Conservation (phyloP, 768 basidiomycete species). For the Lyophyllum atratum region DNA sequence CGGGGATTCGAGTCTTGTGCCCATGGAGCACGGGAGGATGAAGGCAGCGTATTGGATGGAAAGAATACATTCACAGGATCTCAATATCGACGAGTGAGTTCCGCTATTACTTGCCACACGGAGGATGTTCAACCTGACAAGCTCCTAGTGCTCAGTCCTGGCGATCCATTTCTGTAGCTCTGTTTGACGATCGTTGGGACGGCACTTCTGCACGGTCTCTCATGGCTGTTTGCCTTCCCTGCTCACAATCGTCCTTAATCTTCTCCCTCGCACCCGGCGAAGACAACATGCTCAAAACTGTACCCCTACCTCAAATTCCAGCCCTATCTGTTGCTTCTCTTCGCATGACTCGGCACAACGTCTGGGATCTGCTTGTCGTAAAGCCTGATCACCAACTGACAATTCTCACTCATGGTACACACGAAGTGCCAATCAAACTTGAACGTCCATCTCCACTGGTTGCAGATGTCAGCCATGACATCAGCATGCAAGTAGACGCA, state of each 20-base stretch:
- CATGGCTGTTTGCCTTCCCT: constrained; percentile 57
- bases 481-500: constrained; percentile 23
- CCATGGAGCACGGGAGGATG: constrained; percentile 65
- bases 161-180: constrained; percentile 51
- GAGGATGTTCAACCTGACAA: constrained; percentile 6
- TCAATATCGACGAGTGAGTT: constrained; percentile 53
- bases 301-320: constrained; percentile 32
- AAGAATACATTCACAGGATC: constrained; percentile 49
- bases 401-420: constrained; percentile 62
- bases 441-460: constrained; percentile 17
- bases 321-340: constrained; percentile 61
- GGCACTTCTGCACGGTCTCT: constrained; percentile 52
- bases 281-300: constrained; percentile 43
- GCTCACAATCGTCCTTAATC: constrained; percentile 43
- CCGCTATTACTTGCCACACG: not conserved
- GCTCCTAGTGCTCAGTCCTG: constrained; percentile 40
- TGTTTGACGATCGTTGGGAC: constrained; percentile 70
- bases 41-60: constrained; percentile 77
- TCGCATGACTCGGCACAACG: constrained; percentile 58
- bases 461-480: constrained; percentile 8
- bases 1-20: constrained; percentile 36
- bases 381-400: constrained; percentile 54
- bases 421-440: constrained; percentile 41
- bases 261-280: constrained; percentile 49
- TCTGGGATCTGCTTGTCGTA: constrained; percentile 72